These are phyloP conservation scores for Pelargonium fulgidum DNA, from an alignment of 441 rosid genomes.

Conservation along the genomic window DNA sequence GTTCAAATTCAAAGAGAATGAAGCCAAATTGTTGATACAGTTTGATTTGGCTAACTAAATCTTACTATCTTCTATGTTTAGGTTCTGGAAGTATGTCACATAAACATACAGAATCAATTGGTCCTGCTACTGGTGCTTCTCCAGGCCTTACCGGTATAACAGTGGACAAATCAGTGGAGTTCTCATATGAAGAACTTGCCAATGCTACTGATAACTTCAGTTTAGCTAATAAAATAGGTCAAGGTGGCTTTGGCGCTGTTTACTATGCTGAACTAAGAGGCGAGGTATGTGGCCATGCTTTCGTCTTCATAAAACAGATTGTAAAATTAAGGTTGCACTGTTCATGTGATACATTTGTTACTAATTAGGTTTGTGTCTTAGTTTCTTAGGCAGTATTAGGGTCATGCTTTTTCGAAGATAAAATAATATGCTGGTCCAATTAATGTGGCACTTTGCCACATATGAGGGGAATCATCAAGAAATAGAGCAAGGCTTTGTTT, in stretches of 20 bases:
- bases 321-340: neutral
- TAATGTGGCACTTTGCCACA: neutral
- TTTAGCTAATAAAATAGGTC: conserved; percentile 74
- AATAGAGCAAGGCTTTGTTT: neutral
- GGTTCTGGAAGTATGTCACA: conserved; percentile 29
- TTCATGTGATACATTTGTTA: neutral
- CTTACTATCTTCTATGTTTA: conserved; percentile 21
- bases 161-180: conserved; percentile 72
- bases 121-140: conserved; percentile 28
- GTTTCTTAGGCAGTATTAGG: neutral
- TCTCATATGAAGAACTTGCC: conserved; percentile 59
- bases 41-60: conserved; percentile 11
- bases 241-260: conserved; percentile 90
- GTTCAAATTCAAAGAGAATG: neutral
- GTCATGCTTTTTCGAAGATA: neutral
- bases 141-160: conserved; percentile 55
- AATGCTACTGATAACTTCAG: conserved; percentile 66
- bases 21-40: neutral
- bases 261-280: conserved; percentile 88
- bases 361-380: neutral
- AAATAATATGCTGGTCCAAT: neutral
- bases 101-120: conserved; percentile 33
- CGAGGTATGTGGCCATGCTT: conserved; percentile 47
- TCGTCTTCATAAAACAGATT: conserved; percentile 4
- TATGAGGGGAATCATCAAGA: neutral